A percentile compares a stretch with the other conserved stretches of the same genome.
These are phyloP conservation scores for Bocquillonia castaneifolia DNA, from an alignment of 441 rosid species.

Conservation along the genomic window DNA sequence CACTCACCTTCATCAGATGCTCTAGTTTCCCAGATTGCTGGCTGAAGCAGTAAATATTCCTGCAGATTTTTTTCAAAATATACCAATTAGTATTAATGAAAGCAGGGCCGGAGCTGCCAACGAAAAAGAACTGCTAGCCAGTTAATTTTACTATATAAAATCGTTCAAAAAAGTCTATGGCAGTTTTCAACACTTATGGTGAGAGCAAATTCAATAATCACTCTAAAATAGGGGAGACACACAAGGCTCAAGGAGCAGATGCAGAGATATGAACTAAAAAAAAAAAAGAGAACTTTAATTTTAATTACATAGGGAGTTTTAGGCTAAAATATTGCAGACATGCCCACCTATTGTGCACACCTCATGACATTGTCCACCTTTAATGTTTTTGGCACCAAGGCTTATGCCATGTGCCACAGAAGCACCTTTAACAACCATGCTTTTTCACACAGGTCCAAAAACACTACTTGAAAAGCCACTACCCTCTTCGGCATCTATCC, in stretches of 20 bases:
- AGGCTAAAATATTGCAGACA: too few species aligned
- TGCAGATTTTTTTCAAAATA: constrained; percentile 30
- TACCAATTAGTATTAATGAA: not conserved
- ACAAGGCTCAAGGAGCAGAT: too few species aligned
- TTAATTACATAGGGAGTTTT: too few species aligned
- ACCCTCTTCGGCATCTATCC: not conserved
- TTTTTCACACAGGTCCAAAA: too few species aligned
- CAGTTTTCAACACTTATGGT: not conserved
- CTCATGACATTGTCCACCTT: too few species aligned
- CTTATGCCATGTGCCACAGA: too few species aligned
- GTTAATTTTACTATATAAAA: constrained; percentile 7
- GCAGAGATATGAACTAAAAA: too few species aligned
- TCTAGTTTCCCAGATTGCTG: constrained; percentile 86
- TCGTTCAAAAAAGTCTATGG: not conserved
- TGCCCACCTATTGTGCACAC: too few species aligned
- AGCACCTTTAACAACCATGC: too few species aligned
- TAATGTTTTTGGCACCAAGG: too few species aligned
- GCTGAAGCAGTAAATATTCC: constrained; percentile 94
- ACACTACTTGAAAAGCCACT: too few species aligned
- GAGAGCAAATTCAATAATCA: not conserved
- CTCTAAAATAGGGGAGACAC: not conserved
- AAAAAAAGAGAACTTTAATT: too few species aligned
- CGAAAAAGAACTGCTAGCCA: not conserved
- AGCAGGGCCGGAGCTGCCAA: not conserved
- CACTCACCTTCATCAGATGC: constrained; percentile 92